Evolutionary conservation across 2,329 filamentous ascomycete genomes (phyloP), one percentile per base, ranked within the genome.

Genomic region (Cytospora leucostoma): DNA sequence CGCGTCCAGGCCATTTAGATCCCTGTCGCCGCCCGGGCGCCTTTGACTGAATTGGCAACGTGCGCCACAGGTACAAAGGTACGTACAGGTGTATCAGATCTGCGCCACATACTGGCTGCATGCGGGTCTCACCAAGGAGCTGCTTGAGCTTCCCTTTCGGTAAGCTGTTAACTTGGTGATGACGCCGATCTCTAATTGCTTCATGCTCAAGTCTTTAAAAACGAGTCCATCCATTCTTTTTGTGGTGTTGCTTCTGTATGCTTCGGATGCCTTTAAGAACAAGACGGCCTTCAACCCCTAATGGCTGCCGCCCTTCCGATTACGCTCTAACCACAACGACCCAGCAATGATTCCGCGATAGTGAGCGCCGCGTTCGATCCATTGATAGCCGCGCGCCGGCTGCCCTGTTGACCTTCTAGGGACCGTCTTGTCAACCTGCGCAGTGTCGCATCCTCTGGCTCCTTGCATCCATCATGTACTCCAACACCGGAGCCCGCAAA

Each of bases 401-500:
- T 57, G 27, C 55, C 56, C 52, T 66, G 54, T n/a, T 58, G 50
- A 33, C 27, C 37, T 64, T 56, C 53, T 21, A 50, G 56, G 47
- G 53, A 59, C 56, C 40, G 40, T 38, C 56, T 58, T 57, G 61
- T 55, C 57, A 44, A 50, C 34, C n/a, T 27, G 54, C 47, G 32
- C 47, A 35, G 34, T 47, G 37, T 58, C 50, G 58, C 64, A 47
- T 49, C 50, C 58, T 47, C 27, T 47, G n/a, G 34, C 56, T 50
- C n/a, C 34, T 17, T n/a, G 21, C 47, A 19, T 27, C 19, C 71
- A 80, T 74, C 76, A 90, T 89, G 87, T 85, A 82, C 73, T 81
- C 84, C 68, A 83, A 82, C 67, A 73, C 79, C 59, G 82, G 77
- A 68, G 84, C 84, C 68, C 84, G 85, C 71, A 88, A 86, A 77